Evolutionary conservation across 208 protist genomes (phyloP).

Genomic region (Trypanosoma melophagium): DNA sequence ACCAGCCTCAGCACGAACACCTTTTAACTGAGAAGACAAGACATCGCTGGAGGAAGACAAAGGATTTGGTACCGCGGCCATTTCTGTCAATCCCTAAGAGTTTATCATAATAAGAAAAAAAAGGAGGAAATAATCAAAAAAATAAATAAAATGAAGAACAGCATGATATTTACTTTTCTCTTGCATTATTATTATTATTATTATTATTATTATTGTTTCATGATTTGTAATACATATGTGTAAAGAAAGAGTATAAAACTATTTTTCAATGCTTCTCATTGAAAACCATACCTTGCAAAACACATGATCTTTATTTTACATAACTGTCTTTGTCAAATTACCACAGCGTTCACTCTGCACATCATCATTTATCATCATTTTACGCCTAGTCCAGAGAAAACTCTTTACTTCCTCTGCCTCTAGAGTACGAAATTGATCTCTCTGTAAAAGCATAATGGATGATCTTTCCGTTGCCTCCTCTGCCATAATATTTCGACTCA

Average conservation of each 20-base stretch:
- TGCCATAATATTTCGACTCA: constrained; percentile 19
- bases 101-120: neutral
- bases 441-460: constrained; percentile 33
- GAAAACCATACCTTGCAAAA: neutral
- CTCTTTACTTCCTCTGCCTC: constrained; percentile 33
- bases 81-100: neutral
- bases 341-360: constrained; percentile 13
- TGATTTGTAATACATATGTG: too few species aligned
- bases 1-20: constrained; percentile 32
- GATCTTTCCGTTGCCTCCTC: constrained; percentile 32
- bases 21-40: constrained; percentile 21
- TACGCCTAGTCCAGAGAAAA: constrained; percentile 26
- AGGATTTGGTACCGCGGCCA: neutral
- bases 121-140: constrained; percentile 4
- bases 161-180: neutral
- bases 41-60: constrained; percentile 12
- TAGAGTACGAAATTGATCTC: constrained; percentile 30
- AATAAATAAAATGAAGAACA: neutral
- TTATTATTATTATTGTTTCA: neutral
- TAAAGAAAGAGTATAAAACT: too few species aligned
- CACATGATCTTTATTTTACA: constrained; percentile 11
- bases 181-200: neutral
- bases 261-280: neutral
- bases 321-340: neutral
- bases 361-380: constrained; percentile 22